Conservation (phyloP, 2,329 filamentous ascomycete species). For the Pseudogymnoascus sp. region DNA sequence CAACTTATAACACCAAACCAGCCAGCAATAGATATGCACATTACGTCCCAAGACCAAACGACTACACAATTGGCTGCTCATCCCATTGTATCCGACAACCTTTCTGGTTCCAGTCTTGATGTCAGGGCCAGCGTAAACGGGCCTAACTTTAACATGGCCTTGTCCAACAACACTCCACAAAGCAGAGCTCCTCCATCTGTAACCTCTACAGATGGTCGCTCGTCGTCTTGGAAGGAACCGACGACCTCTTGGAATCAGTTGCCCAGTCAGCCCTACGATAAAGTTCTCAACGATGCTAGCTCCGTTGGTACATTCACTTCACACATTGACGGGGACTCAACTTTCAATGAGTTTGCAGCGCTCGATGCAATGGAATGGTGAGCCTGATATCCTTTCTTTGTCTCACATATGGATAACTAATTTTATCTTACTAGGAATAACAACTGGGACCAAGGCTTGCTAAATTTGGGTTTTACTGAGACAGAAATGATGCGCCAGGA, state of each 20-base stretch:
- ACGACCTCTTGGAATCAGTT: not conserved
- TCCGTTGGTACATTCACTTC: conserved; percentile 16
- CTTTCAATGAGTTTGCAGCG: conserved; percentile 50
- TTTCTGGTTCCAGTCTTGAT: not conserved
- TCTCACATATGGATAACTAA: conserved; percentile 10
- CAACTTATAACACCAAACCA: not conserved
- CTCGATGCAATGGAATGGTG: conserved; percentile 44
- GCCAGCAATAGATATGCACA: not conserved
- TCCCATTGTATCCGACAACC: not conserved
- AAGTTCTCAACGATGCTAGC: conserved; percentile 14
- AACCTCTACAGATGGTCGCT: not conserved
- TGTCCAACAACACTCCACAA: not conserved
- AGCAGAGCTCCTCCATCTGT: not conserved
- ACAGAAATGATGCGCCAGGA: conserved; percentile 27
- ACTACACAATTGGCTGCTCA: not conserved
- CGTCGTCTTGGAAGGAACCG: not conserved
- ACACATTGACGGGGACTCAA: conserved; percentile 33
- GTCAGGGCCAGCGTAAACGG: not conserved
- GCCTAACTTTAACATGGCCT: not conserved
- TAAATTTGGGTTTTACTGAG: conserved; percentile 29
- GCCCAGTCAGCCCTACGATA: conserved; percentile 9
- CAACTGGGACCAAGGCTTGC: conserved; percentile 27
- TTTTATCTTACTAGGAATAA: conserved; percentile 18
- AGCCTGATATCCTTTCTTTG: conserved; percentile 7
- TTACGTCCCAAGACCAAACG: not conserved